A percentile compares a stretch with the other conserved stretches of the same genome.
Evolutionary conservation across 2,329 filamentous ascomycete species (phyloP).

Genomic region (Xylariaceae sp.): DNA sequence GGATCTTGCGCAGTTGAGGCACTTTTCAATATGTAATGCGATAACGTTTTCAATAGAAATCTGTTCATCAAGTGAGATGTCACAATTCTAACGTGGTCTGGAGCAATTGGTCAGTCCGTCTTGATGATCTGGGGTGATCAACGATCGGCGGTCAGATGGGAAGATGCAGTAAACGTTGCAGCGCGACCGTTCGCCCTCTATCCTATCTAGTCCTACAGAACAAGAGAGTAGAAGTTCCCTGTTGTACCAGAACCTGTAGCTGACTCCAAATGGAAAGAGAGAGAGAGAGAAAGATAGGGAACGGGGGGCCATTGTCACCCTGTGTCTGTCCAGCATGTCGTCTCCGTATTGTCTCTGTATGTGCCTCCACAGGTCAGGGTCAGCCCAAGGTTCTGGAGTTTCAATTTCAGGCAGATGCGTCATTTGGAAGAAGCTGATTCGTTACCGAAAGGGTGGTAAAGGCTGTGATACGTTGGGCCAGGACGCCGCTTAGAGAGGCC

Average conservation of each 20-base stretch:
- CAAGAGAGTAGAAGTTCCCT: no score
- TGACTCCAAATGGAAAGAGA: constrained; percentile 1
- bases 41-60: no score
- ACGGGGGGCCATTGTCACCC: constrained; percentile 2
- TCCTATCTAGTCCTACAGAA: no score
- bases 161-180: no score
- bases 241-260: no score
- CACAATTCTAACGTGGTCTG: constrained; percentile 1
- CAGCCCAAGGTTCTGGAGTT: constrained; percentile 8
- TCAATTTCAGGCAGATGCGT: constrained; percentile 5
- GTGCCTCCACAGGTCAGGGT: no score
- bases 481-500: neutral
- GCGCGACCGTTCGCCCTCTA: no score
- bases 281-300: neutral
- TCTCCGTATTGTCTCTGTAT: no score
- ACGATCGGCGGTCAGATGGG: constrained; percentile 5
- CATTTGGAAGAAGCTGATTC: constrained; percentile 7
- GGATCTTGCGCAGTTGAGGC: no score
- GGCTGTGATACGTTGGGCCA: constrained; percentile 6
- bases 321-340: neutral
- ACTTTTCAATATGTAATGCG: no score
- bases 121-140: neutral
- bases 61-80: no score
- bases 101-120: constrained; percentile 4
- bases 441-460: constrained; percentile 6